Conservation (phyloP, 345 rosid genomes). For the Trapa bicornis region DNA sequence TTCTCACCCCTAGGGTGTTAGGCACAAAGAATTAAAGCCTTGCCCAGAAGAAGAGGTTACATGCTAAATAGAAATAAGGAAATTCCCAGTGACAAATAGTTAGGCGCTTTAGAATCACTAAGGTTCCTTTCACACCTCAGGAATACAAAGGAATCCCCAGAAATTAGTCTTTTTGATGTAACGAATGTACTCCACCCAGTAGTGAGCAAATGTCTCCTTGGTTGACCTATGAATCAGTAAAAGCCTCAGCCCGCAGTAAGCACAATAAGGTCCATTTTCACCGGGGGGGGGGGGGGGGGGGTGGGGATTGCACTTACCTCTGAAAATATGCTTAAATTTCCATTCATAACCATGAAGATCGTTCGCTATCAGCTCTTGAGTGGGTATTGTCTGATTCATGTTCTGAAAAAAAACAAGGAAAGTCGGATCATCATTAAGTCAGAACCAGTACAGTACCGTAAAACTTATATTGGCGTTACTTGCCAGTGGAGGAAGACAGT, state of each 20-base stretch:
- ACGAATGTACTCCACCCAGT: slow-evolving; percentile 98
- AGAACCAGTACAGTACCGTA: not conserved
- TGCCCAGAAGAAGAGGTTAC: not conserved
- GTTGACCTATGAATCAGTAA: slow-evolving; percentile 49
- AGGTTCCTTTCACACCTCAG: slow-evolving; percentile 35
- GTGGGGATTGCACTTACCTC: slow-evolving; percentile 35
- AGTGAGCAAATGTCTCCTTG: slow-evolving; percentile 83
- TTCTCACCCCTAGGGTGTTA: slow-evolving; percentile 44
- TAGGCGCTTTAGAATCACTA: not conserved
- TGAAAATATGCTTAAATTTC: slow-evolving; percentile 35
- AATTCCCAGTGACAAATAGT: not conserved
- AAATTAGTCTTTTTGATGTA: slow-evolving; percentile 73
- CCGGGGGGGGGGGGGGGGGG: no score
- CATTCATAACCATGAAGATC: slow-evolving; percentile 4
- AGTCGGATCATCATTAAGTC: not conserved
- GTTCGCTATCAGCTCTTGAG: slow-evolving; percentile 18
- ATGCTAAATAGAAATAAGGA: not conserved
- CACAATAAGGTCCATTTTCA: not conserved
- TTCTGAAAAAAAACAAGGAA: slow-evolving; percentile 31
- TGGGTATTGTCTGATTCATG: slow-evolving; percentile 74
- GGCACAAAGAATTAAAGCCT: not conserved
- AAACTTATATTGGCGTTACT: no score
- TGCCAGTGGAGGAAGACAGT: slow-evolving; percentile 93
- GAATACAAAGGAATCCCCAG: slow-evolving; percentile 87
- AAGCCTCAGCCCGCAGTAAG: not conserved